Conservation (phyloP, 768 basidiomycete genomes). For the Lactifluus volemus region DNA sequence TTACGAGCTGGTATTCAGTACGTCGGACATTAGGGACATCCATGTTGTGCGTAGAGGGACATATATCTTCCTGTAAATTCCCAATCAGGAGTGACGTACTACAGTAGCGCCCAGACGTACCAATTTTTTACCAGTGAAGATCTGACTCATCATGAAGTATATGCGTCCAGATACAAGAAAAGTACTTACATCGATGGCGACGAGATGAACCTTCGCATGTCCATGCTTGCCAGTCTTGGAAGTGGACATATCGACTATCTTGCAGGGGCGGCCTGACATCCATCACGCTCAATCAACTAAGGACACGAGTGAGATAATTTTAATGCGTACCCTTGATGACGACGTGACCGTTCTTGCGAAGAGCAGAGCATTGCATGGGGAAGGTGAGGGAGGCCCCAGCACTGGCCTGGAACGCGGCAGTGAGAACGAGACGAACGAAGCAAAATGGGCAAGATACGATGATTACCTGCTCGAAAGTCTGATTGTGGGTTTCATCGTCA, state of each 20-base stretch:
- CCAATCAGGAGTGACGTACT: slow-evolving; percentile 9
- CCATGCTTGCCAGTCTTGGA: slow-evolving; percentile 91
- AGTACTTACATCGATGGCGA: slow-evolving; percentile 85
- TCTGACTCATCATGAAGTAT: slow-evolving; percentile 40
- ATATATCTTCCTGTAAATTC: slow-evolving; percentile 74
- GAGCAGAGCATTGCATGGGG: slow-evolving; percentile 95
- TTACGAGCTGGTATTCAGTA: slow-evolving; percentile 84
- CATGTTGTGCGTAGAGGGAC: slow-evolving; percentile 98
- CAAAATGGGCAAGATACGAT: background rate
- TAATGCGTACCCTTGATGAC: slow-evolving; percentile 61
- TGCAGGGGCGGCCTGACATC: slow-evolving; percentile 19
- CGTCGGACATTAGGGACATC: slow-evolving; percentile 93
- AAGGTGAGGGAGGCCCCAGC: slow-evolving; percentile 72
- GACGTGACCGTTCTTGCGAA: slow-evolving; percentile 88
- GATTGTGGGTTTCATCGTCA: slow-evolving; percentile 85
- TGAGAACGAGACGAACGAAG: slow-evolving; percentile 2
- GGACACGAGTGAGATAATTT: background rate
- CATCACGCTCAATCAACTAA: background rate
- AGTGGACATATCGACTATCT: slow-evolving; percentile 22
- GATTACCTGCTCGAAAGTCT: slow-evolving; percentile 73
- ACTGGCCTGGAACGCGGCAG: slow-evolving; percentile 38
- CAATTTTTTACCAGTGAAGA: slow-evolving; percentile 97
- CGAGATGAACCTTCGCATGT: slow-evolving; percentile 98
- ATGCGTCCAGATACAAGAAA: background rate
- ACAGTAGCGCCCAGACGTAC: slow-evolving; percentile 37